Evolutionary conservation across 345 rosid species (phyloP), one percentile per base, ranked within the genome.

Genomic region (Populus ilicifolia): DNA sequence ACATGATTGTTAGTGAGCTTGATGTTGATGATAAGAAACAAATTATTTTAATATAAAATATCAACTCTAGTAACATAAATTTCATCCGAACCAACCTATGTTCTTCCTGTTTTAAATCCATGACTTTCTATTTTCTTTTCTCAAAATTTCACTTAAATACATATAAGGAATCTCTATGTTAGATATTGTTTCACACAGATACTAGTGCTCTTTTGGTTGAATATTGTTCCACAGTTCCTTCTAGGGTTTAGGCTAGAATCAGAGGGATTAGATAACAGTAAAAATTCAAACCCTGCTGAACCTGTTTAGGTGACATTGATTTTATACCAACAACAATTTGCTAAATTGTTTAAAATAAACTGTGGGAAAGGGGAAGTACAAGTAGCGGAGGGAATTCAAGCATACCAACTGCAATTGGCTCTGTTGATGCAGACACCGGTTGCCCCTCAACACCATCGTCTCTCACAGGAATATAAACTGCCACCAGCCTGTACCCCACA

Each of bases 401-500:
- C 77, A 87, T 86, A 93, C 99, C 99, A 82, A 95, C 93, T 83
- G 93, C 92, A 82, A 91, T 85, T 61, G 94, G 91, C 76, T 95
- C 99, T 23, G 99, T 95, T 70, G 99, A 93, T 80, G 97, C 97
- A 80, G 98, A 94, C 79, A 93, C 90, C 39, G 98, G 98, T 82
- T 88, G 97, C 70, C 98, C 98, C 85, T 94, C 98, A 39, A 90
- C 85, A 78, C 97, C 99, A 84, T 95, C 99, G 41, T 95, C 98
- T 77, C 98, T 88, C 41, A 89, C 77, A 17, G 98, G 99, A 73
- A 98, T 90, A 79, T 93, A 93, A 70, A 95, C 82, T 75, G 94
- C 96, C 48, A 95, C 99, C 68, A 95, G 76, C 80, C 99, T 88
- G 83, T 95, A 95, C 33, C 99, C 98, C 73, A 95, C 99, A 82